Evolutionary conservation across 495 filamentous ascomycete species (phyloP).

Genomic region (Aspergillus mulundensis): DNA sequence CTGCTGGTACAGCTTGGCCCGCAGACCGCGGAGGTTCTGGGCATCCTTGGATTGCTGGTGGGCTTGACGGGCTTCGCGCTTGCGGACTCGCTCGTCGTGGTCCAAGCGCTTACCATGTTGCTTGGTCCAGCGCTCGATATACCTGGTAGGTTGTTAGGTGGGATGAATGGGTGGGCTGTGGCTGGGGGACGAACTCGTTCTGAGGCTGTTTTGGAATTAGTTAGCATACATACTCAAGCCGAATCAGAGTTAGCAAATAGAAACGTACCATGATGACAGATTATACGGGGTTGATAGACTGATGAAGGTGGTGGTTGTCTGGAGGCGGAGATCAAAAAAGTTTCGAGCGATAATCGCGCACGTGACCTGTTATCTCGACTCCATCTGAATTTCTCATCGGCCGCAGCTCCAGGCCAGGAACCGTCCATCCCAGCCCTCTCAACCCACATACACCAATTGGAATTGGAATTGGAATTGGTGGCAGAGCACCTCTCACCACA

Average conservation of each 20-base stretch:
- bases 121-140: slow-evolving; percentile 87
- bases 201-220: slow-evolving; percentile 54
- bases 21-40: slow-evolving; percentile 84
- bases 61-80: slow-evolving; percentile 79
- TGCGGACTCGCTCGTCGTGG: slow-evolving; percentile 86
- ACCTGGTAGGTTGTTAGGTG: slow-evolving; percentile 37
- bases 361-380: slow-evolving; percentile 17
- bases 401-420: background rate
- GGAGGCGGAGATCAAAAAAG: slow-evolving; percentile 31
- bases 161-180: slow-evolving; percentile 15
- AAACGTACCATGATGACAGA: slow-evolving; percentile 36
- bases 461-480: too few species aligned
- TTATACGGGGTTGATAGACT: background rate
- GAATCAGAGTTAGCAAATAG: background rate
- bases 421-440: background rate
- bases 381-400: slow-evolving; percentile 14
- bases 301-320: slow-evolving; percentile 15
- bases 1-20: slow-evolving; percentile 93
- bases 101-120: slow-evolving; percentile 78
- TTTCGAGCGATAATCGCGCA: slow-evolving; percentile 26
- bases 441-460: background rate
- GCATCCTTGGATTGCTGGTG: slow-evolving; percentile 83
- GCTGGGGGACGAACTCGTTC: slow-evolving; percentile 59
- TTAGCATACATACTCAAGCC: slow-evolving; percentile 1
- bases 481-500: background rate